Base-by-base conservation (phyloP, 2,329 filamentous ascomycete species). In the Aspergillus arachidicola region DNA sequence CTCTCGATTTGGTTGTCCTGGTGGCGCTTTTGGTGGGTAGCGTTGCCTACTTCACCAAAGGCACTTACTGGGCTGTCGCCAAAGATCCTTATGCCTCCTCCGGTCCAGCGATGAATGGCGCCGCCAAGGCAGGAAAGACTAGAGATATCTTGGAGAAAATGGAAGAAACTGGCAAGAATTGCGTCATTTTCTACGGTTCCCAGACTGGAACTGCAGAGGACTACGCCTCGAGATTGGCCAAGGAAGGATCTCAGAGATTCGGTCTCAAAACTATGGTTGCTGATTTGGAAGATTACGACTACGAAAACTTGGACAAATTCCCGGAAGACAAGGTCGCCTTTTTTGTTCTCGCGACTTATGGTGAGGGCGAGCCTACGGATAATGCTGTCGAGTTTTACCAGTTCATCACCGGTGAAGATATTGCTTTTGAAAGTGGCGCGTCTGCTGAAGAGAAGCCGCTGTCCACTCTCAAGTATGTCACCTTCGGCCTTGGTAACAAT, bases 311-410 rank as follows among this genome's bases (percentile, higher is more conserved):
- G 67, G 94, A 99, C 79, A 84, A 88, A 61, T 88, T 98, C 72
- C 92, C 94, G 51, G 88, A 89, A 68, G 94, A 98, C 80, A 97
- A 97, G 81, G 81, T 99, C 58, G 92, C 90, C 72, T 91, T 99
- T 83, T 99, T 99, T 76, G 91, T 99, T 64, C 86, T 99, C 67
- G 95, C 95, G 58, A 99, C 96, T 41, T 99, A 99, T 73, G 95
- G 95, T 69, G 95, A 99, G 84, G 95, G 95, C 67, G 96, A 99
- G 81, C 95, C 95, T 51, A 99, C 96, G 36, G 95, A 99, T 75
- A 99, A 99, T 76, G 95, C 96, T 7, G 95, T 98, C 67, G 95
- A 99, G 72, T 99, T 99, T 83, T 97, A 96, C 83, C 95, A 99
- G 78, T 98, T 97, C 81, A 86, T 98, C 74, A 91, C 87, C 57